phyloP scores from a whole-genome alignment of 1,284 basidiomycete species.

The Tilletia indica region DNA sequence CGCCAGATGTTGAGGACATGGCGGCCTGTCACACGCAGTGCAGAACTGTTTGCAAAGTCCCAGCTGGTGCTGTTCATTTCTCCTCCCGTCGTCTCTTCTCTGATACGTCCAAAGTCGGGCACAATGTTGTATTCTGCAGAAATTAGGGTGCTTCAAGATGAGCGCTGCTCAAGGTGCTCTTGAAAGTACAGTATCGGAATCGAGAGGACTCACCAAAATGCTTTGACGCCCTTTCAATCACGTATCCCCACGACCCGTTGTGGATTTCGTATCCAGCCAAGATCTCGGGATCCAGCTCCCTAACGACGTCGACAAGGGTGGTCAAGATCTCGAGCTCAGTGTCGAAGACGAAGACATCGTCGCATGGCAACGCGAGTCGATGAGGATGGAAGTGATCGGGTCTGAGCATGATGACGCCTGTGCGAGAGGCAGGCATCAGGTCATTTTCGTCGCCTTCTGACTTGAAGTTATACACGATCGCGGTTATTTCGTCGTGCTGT shows the following conservation, averaged over 20 bases:
- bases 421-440: slow-evolving; percentile 36
- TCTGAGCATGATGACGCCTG: slow-evolving; percentile 38
- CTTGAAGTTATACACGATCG: slow-evolving; percentile 70
- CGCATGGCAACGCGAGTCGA: slow-evolving; percentile 8
- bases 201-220: slow-evolving; percentile 15
- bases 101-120: slow-evolving; percentile 6
- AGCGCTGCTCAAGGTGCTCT: background rate
- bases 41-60: slow-evolving; percentile 20
- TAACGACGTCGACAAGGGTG: slow-evolving; percentile 71
- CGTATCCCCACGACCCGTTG: slow-evolving; percentile 83
- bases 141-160: slow-evolving; percentile 13
- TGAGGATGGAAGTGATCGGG: slow-evolving; percentile 10
- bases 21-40: slow-evolving; percentile 77
- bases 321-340: slow-evolving; percentile 81
- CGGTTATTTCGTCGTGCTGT: slow-evolving; percentile 69
- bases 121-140: slow-evolving; percentile 13
- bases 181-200: background rate
- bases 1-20: slow-evolving; percentile 92
- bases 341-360: slow-evolving; percentile 14
- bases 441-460: slow-evolving; percentile 60
- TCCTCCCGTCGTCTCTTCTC: background rate
- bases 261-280: slow-evolving; percentile 90
- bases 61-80: slow-evolving; percentile 3
- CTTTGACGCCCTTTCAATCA: slow-evolving; percentile 67
- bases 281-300: slow-evolving; percentile 84